Percentiles rank a stretch among this genome's conserved stretches.
These are phyloP conservation scores for Tricladium varicosporioides DNA, from an alignment of 2,329 filamentous ascomycete genomes.

Conservation along the genomic window DNA sequence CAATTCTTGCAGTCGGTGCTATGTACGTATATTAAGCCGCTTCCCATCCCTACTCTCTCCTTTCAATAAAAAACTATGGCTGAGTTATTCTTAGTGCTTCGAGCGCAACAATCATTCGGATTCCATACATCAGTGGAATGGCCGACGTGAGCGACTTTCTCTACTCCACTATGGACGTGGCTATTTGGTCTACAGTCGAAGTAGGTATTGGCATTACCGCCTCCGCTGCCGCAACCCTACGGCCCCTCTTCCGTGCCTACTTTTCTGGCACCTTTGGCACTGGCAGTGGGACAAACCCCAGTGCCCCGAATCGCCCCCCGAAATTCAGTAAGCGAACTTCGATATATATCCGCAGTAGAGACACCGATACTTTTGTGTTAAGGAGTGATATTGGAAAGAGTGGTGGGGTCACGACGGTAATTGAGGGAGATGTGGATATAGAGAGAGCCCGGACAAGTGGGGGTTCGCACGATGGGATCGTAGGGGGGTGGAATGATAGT, in stretches of 20 bases:
- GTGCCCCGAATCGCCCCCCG: not conserved
- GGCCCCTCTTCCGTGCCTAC: constrained; percentile 20
- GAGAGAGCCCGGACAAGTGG: not conserved
- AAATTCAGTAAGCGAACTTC: not conserved
- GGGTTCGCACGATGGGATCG: not conserved
- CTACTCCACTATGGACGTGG: constrained; percentile 25
- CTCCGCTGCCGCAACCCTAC: constrained; percentile 23
- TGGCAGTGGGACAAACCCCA: not conserved
- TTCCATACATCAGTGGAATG: constrained; percentile 27
- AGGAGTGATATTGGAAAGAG: constrained; percentile 1
- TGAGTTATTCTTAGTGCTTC: constrained; percentile 18
- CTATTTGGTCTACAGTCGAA: constrained; percentile 30
- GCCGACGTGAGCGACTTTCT: constrained; percentile 24
- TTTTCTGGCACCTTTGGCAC: constrained; percentile 1
- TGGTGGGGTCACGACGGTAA: not conserved
- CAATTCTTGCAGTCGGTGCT: constrained; percentile 49
- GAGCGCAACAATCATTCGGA: constrained; percentile 29
- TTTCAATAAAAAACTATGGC: not conserved
- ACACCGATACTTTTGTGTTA: constrained; percentile 1
- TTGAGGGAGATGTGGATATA: not conserved
- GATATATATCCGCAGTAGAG: not conserved
- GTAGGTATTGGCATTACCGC: constrained; percentile 25
- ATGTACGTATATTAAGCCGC: constrained; percentile 38
- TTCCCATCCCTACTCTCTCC: not conserved
- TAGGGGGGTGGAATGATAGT: not conserved